Conservation (phyloP, 495 filamentous ascomycete species). For the Hyaloscypha hepaticicola region DNA sequence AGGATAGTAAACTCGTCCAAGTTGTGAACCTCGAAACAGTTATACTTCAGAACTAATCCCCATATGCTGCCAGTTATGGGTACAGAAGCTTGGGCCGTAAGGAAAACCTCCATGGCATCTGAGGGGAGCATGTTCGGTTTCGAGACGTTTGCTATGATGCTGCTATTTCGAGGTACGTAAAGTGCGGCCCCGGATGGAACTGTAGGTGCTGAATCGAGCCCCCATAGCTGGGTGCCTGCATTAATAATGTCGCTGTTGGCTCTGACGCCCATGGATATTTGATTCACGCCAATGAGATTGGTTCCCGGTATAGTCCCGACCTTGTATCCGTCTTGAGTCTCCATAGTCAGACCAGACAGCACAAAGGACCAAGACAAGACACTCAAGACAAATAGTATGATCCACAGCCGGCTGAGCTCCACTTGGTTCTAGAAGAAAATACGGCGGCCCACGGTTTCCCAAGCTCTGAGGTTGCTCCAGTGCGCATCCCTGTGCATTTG, state of each 20-base stretch:
- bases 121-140: neutral
- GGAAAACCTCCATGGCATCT: neutral
- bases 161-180: neutral
- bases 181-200: neutral
- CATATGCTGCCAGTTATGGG: neutral
- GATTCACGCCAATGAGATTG: neutral
- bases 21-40: neutral
- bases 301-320: neutral
- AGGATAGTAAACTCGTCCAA: constrained; percentile 2
- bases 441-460: neutral
- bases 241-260: neutral
- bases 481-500: neutral
- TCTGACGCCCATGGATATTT: neutral
- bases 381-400: constrained; percentile 3
- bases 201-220: neutral
- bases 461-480: neutral
- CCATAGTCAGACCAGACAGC: constrained; percentile 2
- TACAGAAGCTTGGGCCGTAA: neutral
- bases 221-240: neutral
- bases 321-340: neutral
- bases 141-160: neutral
- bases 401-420: neutral
- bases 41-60: neutral
- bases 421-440: neutral
- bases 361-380: constrained; percentile 2